Evolutionary conservation across 257 asterid genomes (phyloP).

Genomic region (Solanum habrochaites): DNA sequence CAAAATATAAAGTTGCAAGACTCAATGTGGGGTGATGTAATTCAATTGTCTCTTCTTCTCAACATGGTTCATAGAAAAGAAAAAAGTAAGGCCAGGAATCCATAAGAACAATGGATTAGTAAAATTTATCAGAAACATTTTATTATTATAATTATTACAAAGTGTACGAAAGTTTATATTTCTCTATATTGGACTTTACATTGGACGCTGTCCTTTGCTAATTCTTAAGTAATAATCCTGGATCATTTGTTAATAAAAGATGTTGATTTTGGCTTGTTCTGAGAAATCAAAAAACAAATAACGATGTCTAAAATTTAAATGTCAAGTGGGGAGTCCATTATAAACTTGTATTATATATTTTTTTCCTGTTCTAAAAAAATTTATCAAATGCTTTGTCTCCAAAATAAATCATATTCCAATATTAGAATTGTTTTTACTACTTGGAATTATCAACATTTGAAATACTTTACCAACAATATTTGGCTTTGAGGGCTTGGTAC

Average conservation of each 20-base stretch:
- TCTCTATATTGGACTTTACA: not conserved
- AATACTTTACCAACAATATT: not conserved
- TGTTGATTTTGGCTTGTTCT: not conserved
- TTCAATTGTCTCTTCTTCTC: not conserved
- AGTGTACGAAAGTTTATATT: not conserved
- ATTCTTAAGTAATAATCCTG: not conserved
- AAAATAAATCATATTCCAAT: not conserved
- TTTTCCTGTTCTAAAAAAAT: not conserved
- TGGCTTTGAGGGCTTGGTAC: not conserved
- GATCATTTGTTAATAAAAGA: not conserved
- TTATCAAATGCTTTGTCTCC: not conserved
- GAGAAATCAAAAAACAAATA: not conserved
- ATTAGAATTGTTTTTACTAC: not conserved
- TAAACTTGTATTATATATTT: not conserved
- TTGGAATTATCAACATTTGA: not conserved
- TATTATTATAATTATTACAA: not conserved
- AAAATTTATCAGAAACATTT: not conserved
- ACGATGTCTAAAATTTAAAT: not conserved
- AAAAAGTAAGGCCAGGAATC: not conserved
- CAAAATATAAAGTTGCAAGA: not conserved
- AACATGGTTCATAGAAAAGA: not conserved
- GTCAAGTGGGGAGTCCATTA: not conserved
- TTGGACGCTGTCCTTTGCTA: not conserved
- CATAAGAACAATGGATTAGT: not conserved
- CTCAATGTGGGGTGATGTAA: slow-evolving; percentile 1